Percentiles rank a stretch among this genome's conserved stretches.
phyloP scores from a whole-genome alignment of 345 rosid species.

The Mercurialis annua region DNA sequence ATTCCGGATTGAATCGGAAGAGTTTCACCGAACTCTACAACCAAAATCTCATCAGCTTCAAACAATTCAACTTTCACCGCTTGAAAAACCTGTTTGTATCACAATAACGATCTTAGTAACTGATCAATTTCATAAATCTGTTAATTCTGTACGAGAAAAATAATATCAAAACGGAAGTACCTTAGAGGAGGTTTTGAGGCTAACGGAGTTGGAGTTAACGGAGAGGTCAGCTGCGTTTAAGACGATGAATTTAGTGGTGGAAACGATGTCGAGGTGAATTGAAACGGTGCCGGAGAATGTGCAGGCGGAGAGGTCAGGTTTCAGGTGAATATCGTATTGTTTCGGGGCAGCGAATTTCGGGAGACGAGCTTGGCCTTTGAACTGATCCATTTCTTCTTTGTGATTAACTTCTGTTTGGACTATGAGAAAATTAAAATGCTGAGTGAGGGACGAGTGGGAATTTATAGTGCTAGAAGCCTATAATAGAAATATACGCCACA shows the following conservation, averaged over 20 bases:
- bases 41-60: slow-evolving; percentile 72
- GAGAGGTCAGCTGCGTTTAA: slow-evolving; percentile 93
- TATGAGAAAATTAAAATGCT: no score
- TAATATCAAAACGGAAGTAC: slow-evolving; percentile 20
- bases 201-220: slow-evolving; percentile 44
- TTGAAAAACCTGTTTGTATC: slow-evolving; percentile 39
- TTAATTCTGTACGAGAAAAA: no score
- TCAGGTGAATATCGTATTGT: slow-evolving; percentile 72
- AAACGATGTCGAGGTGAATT: slow-evolving; percentile 55
- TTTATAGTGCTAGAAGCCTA: not conserved
- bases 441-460: not conserved
- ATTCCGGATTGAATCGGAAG: slow-evolving; percentile 73
- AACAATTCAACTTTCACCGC: slow-evolving; percentile 48
- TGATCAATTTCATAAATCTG: not conserved
- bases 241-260: slow-evolving; percentile 64
- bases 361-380: slow-evolving; percentile 83
- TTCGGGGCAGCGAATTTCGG: slow-evolving; percentile 82
- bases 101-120: not conserved
- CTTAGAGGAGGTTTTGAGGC: slow-evolving; percentile 64
- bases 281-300: slow-evolving; percentile 63
- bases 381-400: slow-evolving; percentile 54
- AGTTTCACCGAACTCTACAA: slow-evolving; percentile 62
- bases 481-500: not conserved
- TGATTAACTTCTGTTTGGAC: not conserved
- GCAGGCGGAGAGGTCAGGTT: slow-evolving; percentile 73